Evolutionary conservation across 371 early-diverging fungal genomes (phyloP), one percentile per base, ranked within the genome.

Genomic region (Mucor piriformis): DNA sequence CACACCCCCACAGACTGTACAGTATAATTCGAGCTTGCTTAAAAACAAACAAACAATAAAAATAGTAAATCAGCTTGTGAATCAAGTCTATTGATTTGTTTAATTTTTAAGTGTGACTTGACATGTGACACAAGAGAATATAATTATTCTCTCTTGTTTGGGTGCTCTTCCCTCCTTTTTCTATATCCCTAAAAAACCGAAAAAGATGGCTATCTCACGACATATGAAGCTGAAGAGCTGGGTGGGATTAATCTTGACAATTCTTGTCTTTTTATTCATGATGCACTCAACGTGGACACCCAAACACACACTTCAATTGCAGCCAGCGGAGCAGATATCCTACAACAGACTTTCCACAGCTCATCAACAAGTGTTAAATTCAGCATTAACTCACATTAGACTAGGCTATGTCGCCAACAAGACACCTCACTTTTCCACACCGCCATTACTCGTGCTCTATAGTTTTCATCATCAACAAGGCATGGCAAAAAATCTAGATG

Each of bases 321-420:
- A 18, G 18, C 20, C 42, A 10, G 18, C n/a, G 18, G 18, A 16
- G 15, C 38, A 29, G 29, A 29, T 10, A 43, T 8, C 21, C 20
- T 43, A 24, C n/a, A 51, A 53, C 34, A 49, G 71, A 15, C 40
- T 71, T 3, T 34, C 50, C 2, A n/a, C 18, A 23, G 18, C 34
- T 21, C 62, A 55, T 29, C 61, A 54, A 27, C 52, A 54, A 3
- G 27, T 62, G 2, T 34, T 70, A 6, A 43, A 49, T 3, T 74
- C 74, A 7, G 81, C 63, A 3, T 64, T 77, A 15, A 75, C 74
- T 7, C 81, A 77, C 46, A 64, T 77, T 21, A 71, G 67, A 23
- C 46, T 61, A 0, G 71, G 73, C 37, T 80, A 80, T 54, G 73
- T 73, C 1, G 66, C 75, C n/a, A 77, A 77, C 29, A 62, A 74